Conservation (phyloP, 768 basidiomycete genomes). For the Astraeus odoratus region DNA sequence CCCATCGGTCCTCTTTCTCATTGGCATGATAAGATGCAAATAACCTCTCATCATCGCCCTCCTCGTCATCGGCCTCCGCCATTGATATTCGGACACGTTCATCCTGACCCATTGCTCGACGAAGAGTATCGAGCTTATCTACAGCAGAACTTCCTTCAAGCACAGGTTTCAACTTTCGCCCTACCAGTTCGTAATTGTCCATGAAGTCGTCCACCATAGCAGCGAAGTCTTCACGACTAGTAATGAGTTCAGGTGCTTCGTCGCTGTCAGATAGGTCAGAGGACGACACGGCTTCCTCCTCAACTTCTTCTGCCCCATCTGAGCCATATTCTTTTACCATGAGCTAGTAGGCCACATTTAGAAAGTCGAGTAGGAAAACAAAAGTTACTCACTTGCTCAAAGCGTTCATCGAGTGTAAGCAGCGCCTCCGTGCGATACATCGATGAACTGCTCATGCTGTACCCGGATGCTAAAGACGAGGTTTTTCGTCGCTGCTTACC, state of each 20-base stretch:
- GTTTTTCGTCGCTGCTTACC: conserved; percentile 68
- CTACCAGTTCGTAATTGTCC: conserved; percentile 83
- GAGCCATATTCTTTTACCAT: conserved; percentile 75
- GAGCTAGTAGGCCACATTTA: conserved; percentile 35
- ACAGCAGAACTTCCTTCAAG: conserved; percentile 65
- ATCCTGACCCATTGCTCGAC: conserved; percentile 70
- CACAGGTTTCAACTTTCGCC: conserved; percentile 76
- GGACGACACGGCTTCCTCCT: conserved; percentile 32
- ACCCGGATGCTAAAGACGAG: conserved; percentile 82
- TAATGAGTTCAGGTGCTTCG: conserved; percentile 67
- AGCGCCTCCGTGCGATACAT: conserved; percentile 91
- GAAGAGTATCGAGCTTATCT: conserved; percentile 76
- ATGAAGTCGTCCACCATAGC: conserved; percentile 92
- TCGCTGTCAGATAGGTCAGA: conserved; percentile 36
- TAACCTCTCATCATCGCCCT: conserved; percentile 40
- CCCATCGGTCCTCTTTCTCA: conserved; percentile 79
- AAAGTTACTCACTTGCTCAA: conserved; percentile 67
- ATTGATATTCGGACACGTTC: conserved; percentile 44
- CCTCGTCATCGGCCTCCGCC: conserved; percentile 40
- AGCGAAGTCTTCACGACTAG: conserved; percentile 84
- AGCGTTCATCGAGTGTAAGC: conserved; percentile 84
- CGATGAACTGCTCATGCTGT: conserved; percentile 96
- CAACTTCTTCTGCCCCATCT: conserved; percentile 42
- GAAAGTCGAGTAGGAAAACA: background rate
- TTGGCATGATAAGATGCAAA: conserved; percentile 30